A percentile compares a stretch with the other conserved stretches of the same genome.
Conservation (phyloP, 2,329 filamentous ascomycete genomes). For the Emmonsia crescens region DNA sequence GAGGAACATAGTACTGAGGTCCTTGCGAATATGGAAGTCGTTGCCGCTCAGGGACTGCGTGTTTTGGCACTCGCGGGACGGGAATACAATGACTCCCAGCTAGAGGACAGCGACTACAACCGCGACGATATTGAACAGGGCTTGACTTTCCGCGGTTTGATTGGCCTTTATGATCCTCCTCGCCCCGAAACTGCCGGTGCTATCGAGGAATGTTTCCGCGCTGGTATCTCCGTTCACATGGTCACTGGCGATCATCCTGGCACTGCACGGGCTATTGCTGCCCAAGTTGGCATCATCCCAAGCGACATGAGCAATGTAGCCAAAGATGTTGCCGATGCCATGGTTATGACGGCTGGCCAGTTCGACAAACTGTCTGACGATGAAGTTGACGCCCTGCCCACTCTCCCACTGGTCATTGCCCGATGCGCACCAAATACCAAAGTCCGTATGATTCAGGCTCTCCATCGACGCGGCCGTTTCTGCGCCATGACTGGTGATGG, state of each 20-base stretch:
- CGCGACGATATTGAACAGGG: conserved; percentile 56
- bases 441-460: conserved; percentile 70
- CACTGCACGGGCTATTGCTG: conserved; percentile 67
- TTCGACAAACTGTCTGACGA: conserved; percentile 68
- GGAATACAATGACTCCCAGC: conserved; percentile 16
- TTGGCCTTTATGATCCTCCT: conserved; percentile 78
- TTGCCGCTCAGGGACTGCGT: conserved; percentile 56
- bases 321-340: conserved; percentile 51
- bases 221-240: conserved; percentile 74
- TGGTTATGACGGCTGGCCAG: conserved; percentile 65
- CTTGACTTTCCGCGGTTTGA: conserved; percentile 67
- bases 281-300: conserved; percentile 67
- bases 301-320: conserved; percentile 50
- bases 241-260: conserved; percentile 72
- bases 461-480: conserved; percentile 51
- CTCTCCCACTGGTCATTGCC: conserved; percentile 48
- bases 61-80: conserved; percentile 56
- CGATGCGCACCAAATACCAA: conserved; percentile 54
- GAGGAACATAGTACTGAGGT: conserved; percentile 47
- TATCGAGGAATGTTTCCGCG: conserved; percentile 58
- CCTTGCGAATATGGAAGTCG: conserved; percentile 56
- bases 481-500: conserved; percentile 86
- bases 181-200: conserved; percentile 66
- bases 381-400: conserved; percentile 54
- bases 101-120: conserved; percentile 34